These are phyloP conservation scores for Cicer cuneatum DNA, from an alignment of 306 rosid species.

Conservation along the genomic window DNA sequence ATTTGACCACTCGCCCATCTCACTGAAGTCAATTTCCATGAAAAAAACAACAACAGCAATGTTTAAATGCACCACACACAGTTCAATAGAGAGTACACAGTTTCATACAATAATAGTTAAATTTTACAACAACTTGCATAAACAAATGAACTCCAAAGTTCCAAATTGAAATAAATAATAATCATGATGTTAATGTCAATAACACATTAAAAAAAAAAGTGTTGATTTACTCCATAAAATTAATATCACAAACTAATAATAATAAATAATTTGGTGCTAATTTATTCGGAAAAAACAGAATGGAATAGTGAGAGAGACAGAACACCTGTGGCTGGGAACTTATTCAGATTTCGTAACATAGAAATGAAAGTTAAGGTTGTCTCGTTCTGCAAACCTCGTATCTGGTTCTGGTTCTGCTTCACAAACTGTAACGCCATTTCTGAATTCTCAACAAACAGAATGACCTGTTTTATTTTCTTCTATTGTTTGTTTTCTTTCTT, in stretches of 20 bases:
- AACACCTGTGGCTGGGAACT: slow-evolving; percentile 41
- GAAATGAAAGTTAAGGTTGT: slow-evolving; percentile 46
- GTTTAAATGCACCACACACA: slow-evolving; percentile 15
- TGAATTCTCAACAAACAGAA: not conserved
- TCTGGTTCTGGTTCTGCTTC: slow-evolving; percentile 55
- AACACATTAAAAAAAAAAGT: not conserved
- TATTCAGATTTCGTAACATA: slow-evolving; percentile 28
- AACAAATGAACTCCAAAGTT: not conserved
- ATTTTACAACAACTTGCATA: not conserved
- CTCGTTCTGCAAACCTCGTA: slow-evolving; percentile 41
- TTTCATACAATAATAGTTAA: not conserved
- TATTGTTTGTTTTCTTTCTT: not conserved
- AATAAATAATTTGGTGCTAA: too few relatives aligned
- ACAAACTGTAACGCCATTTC: slow-evolving; percentile 61
- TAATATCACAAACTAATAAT: too few relatives aligned
- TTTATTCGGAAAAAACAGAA: not conserved
- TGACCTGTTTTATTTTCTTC: too few relatives aligned
- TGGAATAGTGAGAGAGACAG: not conserved
- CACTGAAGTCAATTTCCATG: slow-evolving; percentile 43
- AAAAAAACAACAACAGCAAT: slow-evolving; percentile 32
- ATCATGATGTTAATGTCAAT: not conserved
- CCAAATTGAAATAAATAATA: not conserved
- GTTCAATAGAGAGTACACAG: not conserved
- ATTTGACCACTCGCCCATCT: slow-evolving; percentile 52
- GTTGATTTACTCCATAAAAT: too few relatives aligned